Evolutionary conservation across 2,329 filamentous ascomycete genomes (phyloP).

Genomic region (Aspergillus pseudonomiae): DNA sequence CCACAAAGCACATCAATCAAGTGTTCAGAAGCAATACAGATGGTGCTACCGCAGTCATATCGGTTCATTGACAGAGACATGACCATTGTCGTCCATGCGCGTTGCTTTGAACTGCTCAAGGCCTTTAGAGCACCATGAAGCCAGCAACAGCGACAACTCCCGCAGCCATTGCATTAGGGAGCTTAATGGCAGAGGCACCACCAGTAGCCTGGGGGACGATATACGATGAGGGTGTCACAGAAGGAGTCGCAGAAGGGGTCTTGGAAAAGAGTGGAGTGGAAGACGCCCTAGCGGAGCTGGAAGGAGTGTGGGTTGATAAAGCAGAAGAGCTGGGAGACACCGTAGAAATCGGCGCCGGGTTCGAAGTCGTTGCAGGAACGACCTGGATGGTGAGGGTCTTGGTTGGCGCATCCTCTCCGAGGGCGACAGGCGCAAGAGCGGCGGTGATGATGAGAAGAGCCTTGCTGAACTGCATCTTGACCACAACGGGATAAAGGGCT

Average conservation of each 20-base stretch:
- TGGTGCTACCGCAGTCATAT: not conserved
- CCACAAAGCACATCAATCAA: not conserved
- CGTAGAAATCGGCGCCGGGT: conserved; percentile 14
- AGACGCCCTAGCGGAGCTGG: conserved; percentile 17
- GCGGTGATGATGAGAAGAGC: conserved; percentile 32
- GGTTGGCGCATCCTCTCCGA: conserved; percentile 30
- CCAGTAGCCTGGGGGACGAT: conserved; percentile 20
- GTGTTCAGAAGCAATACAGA: not conserved
- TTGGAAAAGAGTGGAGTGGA: conserved; percentile 11
- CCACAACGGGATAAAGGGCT: not conserved
- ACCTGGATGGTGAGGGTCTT: conserved; percentile 34
- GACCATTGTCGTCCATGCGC: not conserved
- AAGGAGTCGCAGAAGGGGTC: conserved; percentile 3
- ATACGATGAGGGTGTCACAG: conserved; percentile 17
- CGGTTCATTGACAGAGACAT: not conserved
- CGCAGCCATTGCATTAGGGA: conserved; percentile 32
- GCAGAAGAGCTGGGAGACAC: conserved; percentile 17
- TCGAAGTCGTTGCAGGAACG: conserved; percentile 18
- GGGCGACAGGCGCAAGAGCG: conserved; percentile 32
- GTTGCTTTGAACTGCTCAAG: not conserved
- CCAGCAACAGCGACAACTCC: conserved; percentile 37
- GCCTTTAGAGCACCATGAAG: conserved; percentile 35
- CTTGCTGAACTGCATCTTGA: conserved; percentile 40
- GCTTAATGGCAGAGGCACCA: conserved; percentile 24
- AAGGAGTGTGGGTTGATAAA: conserved; percentile 13